phyloP scores from a whole-genome alignment of 202 grass and related monocot species.

The Musa balbisiana region DNA sequence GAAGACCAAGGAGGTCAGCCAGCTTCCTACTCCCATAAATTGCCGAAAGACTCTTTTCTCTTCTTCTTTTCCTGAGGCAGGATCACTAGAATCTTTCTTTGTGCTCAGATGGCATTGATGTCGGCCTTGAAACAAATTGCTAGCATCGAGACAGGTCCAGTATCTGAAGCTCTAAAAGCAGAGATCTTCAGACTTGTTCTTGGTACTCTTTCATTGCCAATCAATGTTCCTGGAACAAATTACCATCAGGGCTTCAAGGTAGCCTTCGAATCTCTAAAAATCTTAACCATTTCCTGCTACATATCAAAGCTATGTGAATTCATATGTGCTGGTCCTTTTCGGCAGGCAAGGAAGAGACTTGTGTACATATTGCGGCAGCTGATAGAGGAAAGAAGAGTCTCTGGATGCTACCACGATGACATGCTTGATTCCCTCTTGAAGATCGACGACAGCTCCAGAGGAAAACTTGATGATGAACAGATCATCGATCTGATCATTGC shows the following conservation, averaged over 20 bases:
- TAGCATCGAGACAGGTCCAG: constrained; percentile 30
- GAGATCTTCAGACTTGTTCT: constrained; percentile 33
- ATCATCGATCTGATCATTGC: constrained; percentile 87
- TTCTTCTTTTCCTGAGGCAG: no score
- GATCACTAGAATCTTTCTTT: no score
- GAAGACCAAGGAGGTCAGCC: constrained; percentile 40
- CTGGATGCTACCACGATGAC: constrained; percentile 38
- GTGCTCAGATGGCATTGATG: constrained; percentile 36
- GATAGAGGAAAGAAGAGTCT: constrained; percentile 44
- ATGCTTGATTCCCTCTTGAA: constrained; percentile 67
- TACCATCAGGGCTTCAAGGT: constrained; percentile 30
- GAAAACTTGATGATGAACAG: constrained; percentile 68
- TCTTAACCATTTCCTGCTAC: background rate
- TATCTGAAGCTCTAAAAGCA: constrained; percentile 29
- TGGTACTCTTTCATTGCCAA: constrained; percentile 33
- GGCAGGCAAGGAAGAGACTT: constrained; percentile 81
- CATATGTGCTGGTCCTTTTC: background rate
- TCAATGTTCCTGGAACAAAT: constrained; percentile 35
- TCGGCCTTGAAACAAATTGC: constrained; percentile 42
- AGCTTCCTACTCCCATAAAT: background rate
- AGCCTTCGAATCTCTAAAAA: background rate
- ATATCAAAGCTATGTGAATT: no score
- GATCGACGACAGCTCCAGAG: constrained; percentile 38
- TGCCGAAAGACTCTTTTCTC: no score
- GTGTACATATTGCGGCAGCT: constrained; percentile 65